Conservation (phyloP, 306 rosid genomes). For the Argentina anserina region DNA sequence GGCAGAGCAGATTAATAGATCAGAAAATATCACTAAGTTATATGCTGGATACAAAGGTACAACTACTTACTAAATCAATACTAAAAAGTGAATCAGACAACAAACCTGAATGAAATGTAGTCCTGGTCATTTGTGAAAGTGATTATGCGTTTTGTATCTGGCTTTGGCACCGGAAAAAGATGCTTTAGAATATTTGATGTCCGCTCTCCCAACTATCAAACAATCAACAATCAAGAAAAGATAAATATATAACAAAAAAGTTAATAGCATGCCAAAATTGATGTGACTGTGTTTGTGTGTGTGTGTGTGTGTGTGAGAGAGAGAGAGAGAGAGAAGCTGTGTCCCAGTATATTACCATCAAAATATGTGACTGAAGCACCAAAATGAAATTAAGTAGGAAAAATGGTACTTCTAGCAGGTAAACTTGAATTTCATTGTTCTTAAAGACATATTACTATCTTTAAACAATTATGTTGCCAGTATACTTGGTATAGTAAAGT, state of each 20-base stretch:
- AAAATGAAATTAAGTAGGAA: not conserved
- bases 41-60: not conserved
- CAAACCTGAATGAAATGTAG: constrained; percentile 84
- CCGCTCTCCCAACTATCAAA: constrained; percentile 74
- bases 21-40: not conserved
- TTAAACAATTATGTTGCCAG: not conserved
- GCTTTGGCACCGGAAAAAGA: constrained; percentile 92
- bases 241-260: constrained; percentile 15
- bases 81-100: not conserved
- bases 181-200: constrained; percentile 75
- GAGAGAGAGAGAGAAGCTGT: not conserved
- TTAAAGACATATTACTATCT: not conserved
- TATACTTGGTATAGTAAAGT: not conserved
- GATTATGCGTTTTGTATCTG: constrained; percentile 77
- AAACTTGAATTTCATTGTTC: not conserved
- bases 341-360: not conserved
- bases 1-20: not conserved
- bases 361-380: not conserved
- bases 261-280: not conserved
- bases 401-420: not conserved
- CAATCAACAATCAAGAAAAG: constrained; percentile 25
- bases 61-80: not conserved
- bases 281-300: not conserved
- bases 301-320: not conserved
- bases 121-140: constrained; percentile 81